Evolutionary conservation across 2,329 filamentous ascomycete genomes (phyloP).

Genomic region (Neospermospora avenae): DNA sequence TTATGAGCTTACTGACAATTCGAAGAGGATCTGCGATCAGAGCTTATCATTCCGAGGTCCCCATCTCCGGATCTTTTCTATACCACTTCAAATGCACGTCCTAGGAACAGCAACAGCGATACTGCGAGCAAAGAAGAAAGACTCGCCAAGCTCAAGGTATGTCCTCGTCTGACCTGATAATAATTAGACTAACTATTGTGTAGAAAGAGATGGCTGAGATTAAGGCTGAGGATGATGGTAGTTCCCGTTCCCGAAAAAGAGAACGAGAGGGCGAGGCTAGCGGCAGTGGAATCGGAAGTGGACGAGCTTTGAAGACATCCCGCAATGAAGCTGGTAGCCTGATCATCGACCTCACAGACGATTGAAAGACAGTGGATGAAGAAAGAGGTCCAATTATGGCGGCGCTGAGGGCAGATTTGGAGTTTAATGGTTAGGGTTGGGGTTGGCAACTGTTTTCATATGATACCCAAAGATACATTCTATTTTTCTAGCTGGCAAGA

Average conservation of each 20-base stretch:
- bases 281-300: slow-evolving; percentile 1
- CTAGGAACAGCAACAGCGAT: background rate
- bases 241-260: slow-evolving; percentile 9
- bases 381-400: background rate
- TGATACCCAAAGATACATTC: background rate
- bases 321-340: slow-evolving; percentile 6
- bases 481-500: background rate
- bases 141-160: slow-evolving; percentile 24
- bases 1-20: background rate
- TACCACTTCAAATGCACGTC: background rate
- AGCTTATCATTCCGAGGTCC: slow-evolving; percentile 25
- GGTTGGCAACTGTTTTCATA: background rate
- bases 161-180: background rate
- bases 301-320: slow-evolving; percentile 19
- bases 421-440: background rate
- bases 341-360: slow-evolving; percentile 27
- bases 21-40: slow-evolving; percentile 21
- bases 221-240: slow-evolving; percentile 19
- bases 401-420: background rate
- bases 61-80: slow-evolving; percentile 16
- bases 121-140: slow-evolving; percentile 6
- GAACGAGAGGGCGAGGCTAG: background rate
- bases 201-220: slow-evolving; percentile 25
- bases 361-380: slow-evolving; percentile 5
- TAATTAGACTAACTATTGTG: background rate